Evolutionary conservation across 768 basidiomycete genomes (phyloP).

Genomic region (Boletus vinaceobasis): DNA sequence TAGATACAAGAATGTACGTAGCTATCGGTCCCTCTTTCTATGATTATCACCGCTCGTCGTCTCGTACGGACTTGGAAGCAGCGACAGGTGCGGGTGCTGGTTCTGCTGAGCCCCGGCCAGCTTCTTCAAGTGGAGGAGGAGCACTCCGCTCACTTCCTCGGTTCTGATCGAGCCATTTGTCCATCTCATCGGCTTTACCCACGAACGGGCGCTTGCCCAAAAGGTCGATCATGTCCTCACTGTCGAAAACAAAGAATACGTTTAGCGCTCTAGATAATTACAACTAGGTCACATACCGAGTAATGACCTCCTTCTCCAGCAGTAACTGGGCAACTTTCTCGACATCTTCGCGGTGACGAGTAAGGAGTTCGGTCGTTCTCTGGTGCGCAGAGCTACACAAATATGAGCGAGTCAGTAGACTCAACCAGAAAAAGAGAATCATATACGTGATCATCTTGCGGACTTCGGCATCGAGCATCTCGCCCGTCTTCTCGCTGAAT

Average conservation of each 20-base stretch:
- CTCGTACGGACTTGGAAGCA: constrained; percentile 38
- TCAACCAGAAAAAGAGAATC: constrained; percentile 9
- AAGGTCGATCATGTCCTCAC: constrained; percentile 84
- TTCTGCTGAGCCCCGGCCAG: constrained; percentile 35
- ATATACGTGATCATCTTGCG: constrained; percentile 89
- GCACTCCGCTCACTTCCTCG: constrained; percentile 55
- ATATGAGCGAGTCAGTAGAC: constrained; percentile 6
- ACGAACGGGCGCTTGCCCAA: constrained; percentile 80
- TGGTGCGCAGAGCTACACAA: constrained; percentile 63
- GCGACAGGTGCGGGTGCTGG: constrained; percentile 50
- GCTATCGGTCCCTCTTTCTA: constrained; percentile 2
- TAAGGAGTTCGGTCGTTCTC: constrained; percentile 79
- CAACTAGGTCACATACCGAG: constrained; percentile 53
- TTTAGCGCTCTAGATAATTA: not conserved
- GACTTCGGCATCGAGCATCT: constrained; percentile 88
- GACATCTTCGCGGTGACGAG: constrained; percentile 77
- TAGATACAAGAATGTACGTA: constrained; percentile 21
- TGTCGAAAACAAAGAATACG: constrained; percentile 26
- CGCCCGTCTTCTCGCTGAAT: constrained; percentile 95
- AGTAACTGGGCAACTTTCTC: constrained; percentile 90
- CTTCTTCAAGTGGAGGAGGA: constrained; percentile 60
- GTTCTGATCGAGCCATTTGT: constrained; percentile 92
- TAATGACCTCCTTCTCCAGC: constrained; percentile 94
- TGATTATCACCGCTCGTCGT: constrained; percentile 19
- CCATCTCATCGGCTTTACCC: constrained; percentile 88